A percentile compares a stretch with the other conserved stretches of the same genome.
Evolutionary conservation across 2,329 filamentous ascomycete species (phyloP).

Genomic region (Ramularia collo-cygni): DNA sequence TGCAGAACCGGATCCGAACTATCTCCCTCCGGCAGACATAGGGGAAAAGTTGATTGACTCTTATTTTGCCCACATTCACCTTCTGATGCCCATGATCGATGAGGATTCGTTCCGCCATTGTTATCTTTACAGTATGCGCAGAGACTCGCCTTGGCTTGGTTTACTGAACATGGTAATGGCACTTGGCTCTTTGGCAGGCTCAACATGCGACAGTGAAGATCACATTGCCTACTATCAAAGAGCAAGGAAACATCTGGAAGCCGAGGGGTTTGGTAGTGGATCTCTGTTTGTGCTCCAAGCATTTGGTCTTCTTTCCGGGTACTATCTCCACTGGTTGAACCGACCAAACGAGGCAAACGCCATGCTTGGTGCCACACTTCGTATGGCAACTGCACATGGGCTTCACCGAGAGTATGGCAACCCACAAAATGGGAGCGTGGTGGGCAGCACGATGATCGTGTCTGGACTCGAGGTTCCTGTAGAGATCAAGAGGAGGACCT

Average conservation of each 20-base stretch:
- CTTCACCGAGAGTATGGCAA: constrained; percentile 28
- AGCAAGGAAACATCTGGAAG: constrained; percentile 24
- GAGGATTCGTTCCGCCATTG: constrained; percentile 28
- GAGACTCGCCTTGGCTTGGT: constrained; percentile 27
- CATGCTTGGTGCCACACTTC: constrained; percentile 28
- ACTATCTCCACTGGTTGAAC: constrained; percentile 30
- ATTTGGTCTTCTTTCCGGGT: constrained; percentile 26
- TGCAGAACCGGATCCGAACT: constrained; percentile 16
- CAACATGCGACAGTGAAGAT: constrained; percentile 23
- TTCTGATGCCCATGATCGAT: constrained; percentile 30
- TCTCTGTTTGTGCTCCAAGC: constrained; percentile 28
- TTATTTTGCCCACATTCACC: constrained; percentile 28
- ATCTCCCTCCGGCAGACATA: constrained; percentile 24
- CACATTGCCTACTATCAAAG: constrained; percentile 27
- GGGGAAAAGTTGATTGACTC: constrained; percentile 26
- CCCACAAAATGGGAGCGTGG: constrained; percentile 21
- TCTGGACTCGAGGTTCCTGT: constrained; percentile 43
- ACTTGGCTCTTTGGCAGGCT: constrained; percentile 24
- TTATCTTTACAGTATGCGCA: constrained; percentile 25
- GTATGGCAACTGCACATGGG: constrained; percentile 29
- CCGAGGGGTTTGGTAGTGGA: constrained; percentile 27
- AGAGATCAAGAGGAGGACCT: constrained; percentile 60
- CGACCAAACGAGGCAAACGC: constrained; percentile 28
- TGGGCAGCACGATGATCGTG: constrained; percentile 25
- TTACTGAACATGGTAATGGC: constrained; percentile 29